Evolutionary conservation across 495 filamentous ascomycete species (phyloP).

Genomic region (Sordaria brevicollis): DNA sequence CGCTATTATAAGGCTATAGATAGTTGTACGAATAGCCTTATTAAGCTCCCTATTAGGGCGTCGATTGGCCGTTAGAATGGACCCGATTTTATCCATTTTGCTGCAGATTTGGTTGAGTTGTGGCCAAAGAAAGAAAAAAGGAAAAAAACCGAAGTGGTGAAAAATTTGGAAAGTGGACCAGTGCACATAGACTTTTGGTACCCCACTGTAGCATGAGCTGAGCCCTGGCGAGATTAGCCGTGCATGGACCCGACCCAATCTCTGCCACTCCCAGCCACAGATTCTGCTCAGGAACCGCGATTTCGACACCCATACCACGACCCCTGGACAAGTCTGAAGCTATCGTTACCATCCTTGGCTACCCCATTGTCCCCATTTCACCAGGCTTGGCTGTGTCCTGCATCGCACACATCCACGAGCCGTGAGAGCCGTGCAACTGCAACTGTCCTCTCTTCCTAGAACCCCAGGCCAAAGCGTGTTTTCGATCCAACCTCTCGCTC

Average conservation of each 20-base stretch:
- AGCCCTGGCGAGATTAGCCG: slow-evolving; percentile 26
- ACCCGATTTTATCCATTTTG: too few relatives aligned
- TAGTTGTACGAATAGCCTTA: too few relatives aligned
- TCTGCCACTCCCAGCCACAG: slow-evolving; percentile 5
- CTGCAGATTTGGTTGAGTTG: too few relatives aligned
- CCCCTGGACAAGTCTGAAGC: neutral
- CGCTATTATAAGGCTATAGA: too few relatives aligned
- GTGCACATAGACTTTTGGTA: too few relatives aligned
- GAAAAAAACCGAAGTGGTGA: too few relatives aligned
- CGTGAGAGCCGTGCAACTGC: neutral
- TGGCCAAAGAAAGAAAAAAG: too few relatives aligned
- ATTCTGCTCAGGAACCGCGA: slow-evolving; percentile 3
- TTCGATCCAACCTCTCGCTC: neutral
- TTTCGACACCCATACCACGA: neutral
- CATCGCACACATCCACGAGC: neutral
- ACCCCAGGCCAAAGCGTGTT: slow-evolving; percentile 1
- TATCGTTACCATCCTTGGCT: neutral
- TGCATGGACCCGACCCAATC: slow-evolving; percentile 24
- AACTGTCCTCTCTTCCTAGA: neutral
- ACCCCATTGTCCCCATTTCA: neutral
- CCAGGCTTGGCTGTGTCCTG: slow-evolving; percentile 4
- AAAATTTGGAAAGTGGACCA: too few relatives aligned
- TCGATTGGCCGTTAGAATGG: too few relatives aligned
- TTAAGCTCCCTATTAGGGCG: too few relatives aligned
- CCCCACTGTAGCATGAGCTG: slow-evolving; percentile 2